A percentile compares a stretch with the other conserved stretches of the same genome.
Evolutionary conservation across 352 stramenopile genomes (phyloP).

Genomic region (Pythium rishiriense): DNA sequence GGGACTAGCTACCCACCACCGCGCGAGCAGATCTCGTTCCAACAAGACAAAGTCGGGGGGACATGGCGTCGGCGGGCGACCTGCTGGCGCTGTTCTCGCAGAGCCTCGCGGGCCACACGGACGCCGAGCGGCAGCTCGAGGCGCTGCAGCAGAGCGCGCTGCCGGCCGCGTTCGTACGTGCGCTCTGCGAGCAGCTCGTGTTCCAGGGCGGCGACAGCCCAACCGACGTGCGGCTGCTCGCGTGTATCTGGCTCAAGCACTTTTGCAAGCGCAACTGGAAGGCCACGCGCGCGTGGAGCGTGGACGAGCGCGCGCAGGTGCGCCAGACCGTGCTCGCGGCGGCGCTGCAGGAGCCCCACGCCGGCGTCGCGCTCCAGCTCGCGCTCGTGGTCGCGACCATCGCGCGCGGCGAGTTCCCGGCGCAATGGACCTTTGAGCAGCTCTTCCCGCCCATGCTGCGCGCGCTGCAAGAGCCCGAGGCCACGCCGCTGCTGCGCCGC

Average conservation of each 20-base stretch:
- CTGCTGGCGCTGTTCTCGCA: slow-evolving; percentile 54
- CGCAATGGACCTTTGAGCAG: slow-evolving; percentile 58
- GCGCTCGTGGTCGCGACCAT: slow-evolving; percentile 65
- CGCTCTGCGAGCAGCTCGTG: slow-evolving; percentile 50
- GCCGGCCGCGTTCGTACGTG: slow-evolving; percentile 37
- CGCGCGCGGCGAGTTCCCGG: slow-evolving; percentile 73
- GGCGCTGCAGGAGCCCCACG: slow-evolving; percentile 62
- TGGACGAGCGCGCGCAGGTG: slow-evolving; percentile 47
- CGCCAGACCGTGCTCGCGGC: slow-evolving; percentile 59
- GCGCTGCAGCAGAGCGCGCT: slow-evolving; percentile 42
- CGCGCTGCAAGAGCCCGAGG: slow-evolving; percentile 34
- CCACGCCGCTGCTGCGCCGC: slow-evolving; percentile 27
- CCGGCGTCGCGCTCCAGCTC: slow-evolving; percentile 60
- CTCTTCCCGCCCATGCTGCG: slow-evolving; percentile 71
- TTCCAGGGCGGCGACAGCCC: slow-evolving; percentile 32
- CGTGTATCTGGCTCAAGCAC: slow-evolving; percentile 81
- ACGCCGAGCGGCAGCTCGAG: slow-evolving; percentile 60
- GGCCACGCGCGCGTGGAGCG: slow-evolving; percentile 25
- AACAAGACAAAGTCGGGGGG: slow-evolving; percentile 16
- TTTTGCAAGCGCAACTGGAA: slow-evolving; percentile 59
- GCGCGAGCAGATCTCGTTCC: neutral
- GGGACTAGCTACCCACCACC: slow-evolving; percentile 27
- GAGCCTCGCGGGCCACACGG: slow-evolving; percentile 41
- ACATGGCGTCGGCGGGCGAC: no score
- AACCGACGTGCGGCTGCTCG: slow-evolving; percentile 59